Conservation (phyloP, 1,284 basidiomycete species). For the Ganoderma lingzhi region DNA sequence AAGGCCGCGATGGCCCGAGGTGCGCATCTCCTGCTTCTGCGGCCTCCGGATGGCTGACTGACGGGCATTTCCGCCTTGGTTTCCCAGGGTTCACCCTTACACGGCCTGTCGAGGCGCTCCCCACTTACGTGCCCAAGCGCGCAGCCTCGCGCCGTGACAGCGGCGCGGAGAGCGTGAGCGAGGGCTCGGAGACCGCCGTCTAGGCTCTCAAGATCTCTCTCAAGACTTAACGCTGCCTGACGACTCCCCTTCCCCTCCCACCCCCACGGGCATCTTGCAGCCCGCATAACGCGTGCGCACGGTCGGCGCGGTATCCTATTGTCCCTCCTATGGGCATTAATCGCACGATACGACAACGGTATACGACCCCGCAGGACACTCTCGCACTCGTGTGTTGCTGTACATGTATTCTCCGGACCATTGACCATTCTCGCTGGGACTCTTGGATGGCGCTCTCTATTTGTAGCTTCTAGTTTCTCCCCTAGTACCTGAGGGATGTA, state of each 20-base stretch:
- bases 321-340: slow-evolving; percentile 1
- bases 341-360: slow-evolving; percentile 24
- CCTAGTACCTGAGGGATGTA: slow-evolving; percentile 6
- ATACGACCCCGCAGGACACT: slow-evolving; percentile 25
- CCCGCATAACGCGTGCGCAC: not conserved
- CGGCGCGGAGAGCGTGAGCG: slow-evolving; percentile 22
- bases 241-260: not conserved
- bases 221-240: slow-evolving; percentile 2
- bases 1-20: slow-evolving; percentile 74
- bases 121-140: slow-evolving; percentile 53
- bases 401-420: slow-evolving; percentile 22
- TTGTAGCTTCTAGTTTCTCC: slow-evolving; percentile 30
- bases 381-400: slow-evolving; percentile 23
- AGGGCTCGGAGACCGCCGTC: slow-evolving; percentile 27
- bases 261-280: not conserved
- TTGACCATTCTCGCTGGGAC: slow-evolving; percentile 5
- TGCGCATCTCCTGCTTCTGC: slow-evolving; percentile 31
- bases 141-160: slow-evolving; percentile 23
- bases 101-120: slow-evolving; percentile 65
- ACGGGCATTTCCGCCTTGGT: not conserved
- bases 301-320: slow-evolving; percentile 8
- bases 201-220: not conserved
- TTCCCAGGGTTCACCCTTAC: slow-evolving; percentile 54
- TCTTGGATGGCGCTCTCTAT: slow-evolving; percentile 11
- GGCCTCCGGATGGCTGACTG: not conserved